Base-by-base conservation (phyloP, 176 grass and related monocot genomes). In the Oryza meyeriana region DNA sequence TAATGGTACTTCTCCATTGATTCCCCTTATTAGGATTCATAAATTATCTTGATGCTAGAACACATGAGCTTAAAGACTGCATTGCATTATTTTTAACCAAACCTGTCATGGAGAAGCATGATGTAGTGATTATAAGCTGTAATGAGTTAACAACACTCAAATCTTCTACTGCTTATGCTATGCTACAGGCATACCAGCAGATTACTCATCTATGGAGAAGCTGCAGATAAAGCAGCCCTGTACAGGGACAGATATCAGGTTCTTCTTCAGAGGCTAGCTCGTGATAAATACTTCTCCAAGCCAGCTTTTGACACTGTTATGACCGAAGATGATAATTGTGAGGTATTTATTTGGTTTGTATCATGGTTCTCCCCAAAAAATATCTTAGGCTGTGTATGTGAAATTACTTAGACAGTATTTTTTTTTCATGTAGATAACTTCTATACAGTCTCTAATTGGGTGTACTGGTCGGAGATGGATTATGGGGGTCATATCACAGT, bases 381-480 rank as follows among this genome's bases (percentile, higher is more conserved):
- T 42, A 76, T 65, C 17, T 47, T 81, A 77, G 35, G 47, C 18
- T 50, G 78, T 74, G 3, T 64, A 35, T 74, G 12, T 27, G 73
- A 69, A 82, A 22, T 65, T 78, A 44, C 17, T 30, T 42, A 81
- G 29, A 68, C 1, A 24, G 7, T 13, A n/a, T n/a, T n/a, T n/a
- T n/a, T 9, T 59, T 75, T 47, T 29, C n/a, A 69, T 94, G 67
- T 76, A 94, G 94, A 94, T 97, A 81, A 97, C 90, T 77, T 84
- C 92, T 29, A 89, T 94, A 83, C 92, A 94, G 4, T 97, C 94
- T 20, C 79, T 97, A 84, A 94, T 94, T 89, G 92, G 92, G 58
- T 98, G 95, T 72, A 91, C 72, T 40, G 95, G 92, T 71, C 81
- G 92, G 86, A 93, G 90, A 98, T 98, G 95, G 95, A 93, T 95